Conservation (phyloP, 257 asterid species). For the Scutellaria galericulata region DNA sequence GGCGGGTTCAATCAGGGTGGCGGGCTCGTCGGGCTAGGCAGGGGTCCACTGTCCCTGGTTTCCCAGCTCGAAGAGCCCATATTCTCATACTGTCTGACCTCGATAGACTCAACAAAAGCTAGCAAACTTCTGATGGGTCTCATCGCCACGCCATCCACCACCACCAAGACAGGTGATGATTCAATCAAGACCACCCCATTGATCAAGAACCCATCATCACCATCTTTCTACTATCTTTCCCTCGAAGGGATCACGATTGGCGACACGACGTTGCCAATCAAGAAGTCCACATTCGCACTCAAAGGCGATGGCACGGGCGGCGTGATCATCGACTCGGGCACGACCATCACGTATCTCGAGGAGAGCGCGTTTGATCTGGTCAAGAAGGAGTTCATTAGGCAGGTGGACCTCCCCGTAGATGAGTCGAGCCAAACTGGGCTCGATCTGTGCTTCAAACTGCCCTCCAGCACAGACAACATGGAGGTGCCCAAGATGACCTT, state of each 20-base stretch:
- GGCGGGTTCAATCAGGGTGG: conserved; percentile 72
- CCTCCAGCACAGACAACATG: conserved; percentile 45
- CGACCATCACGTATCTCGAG: conserved; percentile 75
- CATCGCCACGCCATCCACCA: conserved; percentile 14
- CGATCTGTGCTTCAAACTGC: conserved; percentile 69
- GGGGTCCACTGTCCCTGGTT: conserved; percentile 77
- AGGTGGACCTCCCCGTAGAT: conserved; percentile 56
- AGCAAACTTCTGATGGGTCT: conserved; percentile 79
- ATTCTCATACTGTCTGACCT: conserved; percentile 78
- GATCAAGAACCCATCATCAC: conserved; percentile 61
- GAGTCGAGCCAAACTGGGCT: conserved; percentile 57
- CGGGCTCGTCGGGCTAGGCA: conserved; percentile 84
- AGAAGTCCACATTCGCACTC: conserved; percentile 54
- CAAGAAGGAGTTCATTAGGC: conserved; percentile 59
- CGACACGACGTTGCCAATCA: conserved; percentile 52
- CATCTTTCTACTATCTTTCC: conserved; percentile 75
- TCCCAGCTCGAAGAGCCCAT: conserved; percentile 80
- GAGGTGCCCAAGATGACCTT: conserved; percentile 68
- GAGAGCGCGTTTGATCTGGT: conserved; percentile 51
- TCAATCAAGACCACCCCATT: conserved; percentile 54
- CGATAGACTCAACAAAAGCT: conserved; percentile 52
- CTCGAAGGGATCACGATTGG: conserved; percentile 87
- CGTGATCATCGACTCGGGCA: conserved; percentile 89
- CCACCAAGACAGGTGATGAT: neutral
- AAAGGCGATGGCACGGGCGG: conserved; percentile 76